These are phyloP conservation scores for Fusarium ramigenum DNA, from an alignment of 2,329 filamentous ascomycete species.

Conservation along the genomic window DNA sequence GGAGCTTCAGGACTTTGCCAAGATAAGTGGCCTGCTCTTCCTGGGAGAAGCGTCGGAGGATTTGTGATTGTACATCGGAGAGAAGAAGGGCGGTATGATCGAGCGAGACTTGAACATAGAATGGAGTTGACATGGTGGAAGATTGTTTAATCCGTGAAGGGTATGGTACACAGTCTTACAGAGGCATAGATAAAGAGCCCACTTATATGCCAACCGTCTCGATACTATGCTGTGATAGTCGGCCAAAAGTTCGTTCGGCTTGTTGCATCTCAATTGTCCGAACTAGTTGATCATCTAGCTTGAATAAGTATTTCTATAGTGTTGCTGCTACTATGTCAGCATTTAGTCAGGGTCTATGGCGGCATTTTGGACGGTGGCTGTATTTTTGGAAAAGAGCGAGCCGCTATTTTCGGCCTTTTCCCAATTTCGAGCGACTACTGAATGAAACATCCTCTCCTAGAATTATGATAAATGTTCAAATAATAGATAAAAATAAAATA, in stretches of 20 bases:
- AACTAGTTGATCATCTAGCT: background rate
- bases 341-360: background rate
- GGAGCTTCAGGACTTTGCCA: background rate
- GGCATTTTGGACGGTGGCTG: background rate
- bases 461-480: background rate
- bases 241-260: accelerated
- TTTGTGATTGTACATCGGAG: background rate
- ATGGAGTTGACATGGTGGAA: background rate
- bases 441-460: background rate
- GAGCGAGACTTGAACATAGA: background rate
- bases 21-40: background rate
- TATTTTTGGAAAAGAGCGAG: background rate
- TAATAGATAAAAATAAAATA: no score
- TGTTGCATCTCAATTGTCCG: background rate
- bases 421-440: background rate
- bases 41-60: background rate
- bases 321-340: background rate
- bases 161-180: accelerated
- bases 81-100: background rate
- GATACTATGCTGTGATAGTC: accelerated
- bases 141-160: accelerated
- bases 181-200: background rate
- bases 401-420: background rate
- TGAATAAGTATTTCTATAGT: background rate
- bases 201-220: background rate